Evolutionary conservation across 768 basidiomycete species (phyloP), one percentile per base, ranked within the genome.

Genomic region (Pulveroboletus ravenelii): DNA sequence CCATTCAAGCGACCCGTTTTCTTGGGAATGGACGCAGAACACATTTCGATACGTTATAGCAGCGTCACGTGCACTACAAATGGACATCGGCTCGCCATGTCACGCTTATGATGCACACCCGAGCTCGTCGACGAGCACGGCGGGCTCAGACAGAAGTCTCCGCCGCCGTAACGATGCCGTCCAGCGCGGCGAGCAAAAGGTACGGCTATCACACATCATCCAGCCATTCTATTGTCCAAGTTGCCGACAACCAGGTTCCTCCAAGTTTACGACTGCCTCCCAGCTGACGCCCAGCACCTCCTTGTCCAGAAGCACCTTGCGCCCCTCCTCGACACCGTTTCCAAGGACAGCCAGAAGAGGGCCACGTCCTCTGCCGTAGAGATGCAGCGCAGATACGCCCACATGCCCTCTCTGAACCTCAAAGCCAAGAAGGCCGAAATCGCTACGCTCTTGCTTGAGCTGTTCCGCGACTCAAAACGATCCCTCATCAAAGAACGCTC

Each of bases 361-460:
- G 70, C 74, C 5, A 23, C 76, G 23, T 60, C 66, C 1, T 69
- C 75, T 6, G 78, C 76, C 3, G 57, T 64, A n/a, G 64, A 69
- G 14, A 59, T 78, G 40, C 72, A 76, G 45, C 62, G 51, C 10
- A 68, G 63, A 37, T 70, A 74, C 54, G 60, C 66, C 5, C 60
- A 52, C 25, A 72, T 78, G 36, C 84, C 85, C 0, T 54, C 64
- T 0, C 66, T 87, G 23, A 73, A 84, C 66, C 59, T 82, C 35
- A 72, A 71, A 34, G 69, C 70, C 2, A 85, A 84, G 66, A 77
- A 75, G 60, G 68, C 67, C 27, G 82, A 87, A 65, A 68, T 87
- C 52, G 70, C 72, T 27, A 58, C 60, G 0, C 69, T 87, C 38
- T 54, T 87, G 14, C 72, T 75, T 27, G 78, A 82, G 45, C 69